A percentile compares a stretch with the other conserved stretches of the same genome.
These are phyloP conservation scores for Geotrichum ghanense DNA, from an alignment of 805 yeast species.

Conservation along the genomic window DNA sequence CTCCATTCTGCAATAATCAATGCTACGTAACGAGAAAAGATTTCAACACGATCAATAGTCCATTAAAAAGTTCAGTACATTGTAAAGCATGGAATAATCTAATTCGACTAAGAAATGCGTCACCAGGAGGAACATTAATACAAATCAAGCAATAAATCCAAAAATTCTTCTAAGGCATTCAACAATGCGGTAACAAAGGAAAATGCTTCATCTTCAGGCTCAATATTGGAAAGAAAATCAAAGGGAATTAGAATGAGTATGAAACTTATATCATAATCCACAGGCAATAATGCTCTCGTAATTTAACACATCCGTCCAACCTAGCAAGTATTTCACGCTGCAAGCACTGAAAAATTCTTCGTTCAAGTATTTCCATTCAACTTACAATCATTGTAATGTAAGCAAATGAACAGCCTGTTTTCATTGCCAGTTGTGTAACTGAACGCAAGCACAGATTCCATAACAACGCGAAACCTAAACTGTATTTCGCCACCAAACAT, in stretches of 20 bases:
- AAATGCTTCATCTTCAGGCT: slow-evolving; percentile 55
- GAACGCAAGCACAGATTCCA: slow-evolving; percentile 55
- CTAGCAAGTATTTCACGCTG: slow-evolving; percentile 55
- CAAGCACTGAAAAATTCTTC: slow-evolving; percentile 46
- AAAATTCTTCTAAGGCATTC: slow-evolving; percentile 34
- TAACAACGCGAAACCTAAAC: slow-evolving; percentile 48
- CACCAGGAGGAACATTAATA: slow-evolving; percentile 66
- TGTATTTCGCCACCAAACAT: slow-evolving; percentile 41
- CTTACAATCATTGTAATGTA: slow-evolving; percentile 65
- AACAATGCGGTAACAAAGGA: slow-evolving; percentile 42
- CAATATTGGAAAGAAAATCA: slow-evolving; percentile 39
- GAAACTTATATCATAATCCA: slow-evolving; percentile 39
- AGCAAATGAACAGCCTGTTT: slow-evolving; percentile 47
- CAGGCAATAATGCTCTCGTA: slow-evolving; percentile 48
- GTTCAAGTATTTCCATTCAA: slow-evolving; percentile 46
- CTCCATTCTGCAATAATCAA: slow-evolving; percentile 60
- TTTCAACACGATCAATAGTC: slow-evolving; percentile 67
- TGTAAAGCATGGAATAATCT: slow-evolving; percentile 68
- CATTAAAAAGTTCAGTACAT: slow-evolving; percentile 64
- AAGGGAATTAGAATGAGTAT: slow-evolving; percentile 40
- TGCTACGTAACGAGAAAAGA: slow-evolving; percentile 66
- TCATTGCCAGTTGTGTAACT: slow-evolving; percentile 49
- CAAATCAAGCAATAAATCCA: slow-evolving; percentile 54
- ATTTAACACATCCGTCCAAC: slow-evolving; percentile 50
- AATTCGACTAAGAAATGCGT: slow-evolving; percentile 80